These are phyloP conservation scores for Nemania diffusa DNA, from an alignment of 2,329 filamentous ascomycete species.

Conservation along the genomic window DNA sequence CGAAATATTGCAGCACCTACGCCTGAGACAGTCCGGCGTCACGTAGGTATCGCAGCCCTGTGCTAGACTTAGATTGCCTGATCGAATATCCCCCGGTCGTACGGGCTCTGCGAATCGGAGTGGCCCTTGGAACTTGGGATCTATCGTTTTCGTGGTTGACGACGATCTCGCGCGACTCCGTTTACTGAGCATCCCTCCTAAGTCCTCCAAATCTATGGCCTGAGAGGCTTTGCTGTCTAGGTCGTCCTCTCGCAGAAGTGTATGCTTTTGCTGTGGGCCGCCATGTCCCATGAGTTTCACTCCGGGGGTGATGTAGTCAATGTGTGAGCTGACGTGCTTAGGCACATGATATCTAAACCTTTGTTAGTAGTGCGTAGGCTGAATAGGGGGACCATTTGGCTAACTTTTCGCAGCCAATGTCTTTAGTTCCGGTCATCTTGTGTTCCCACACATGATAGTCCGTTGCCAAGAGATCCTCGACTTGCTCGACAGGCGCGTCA, in stretches of 20 bases:
- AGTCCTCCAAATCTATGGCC: conserved; percentile 23
- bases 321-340: conserved; percentile 56
- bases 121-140: conserved; percentile 36
- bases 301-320: conserved; percentile 68
- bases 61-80: conserved; percentile 41
- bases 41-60: conserved; percentile 44
- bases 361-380: not conserved
- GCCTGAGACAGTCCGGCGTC: conserved; percentile 45
- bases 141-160: conserved; percentile 25
- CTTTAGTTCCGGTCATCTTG: conserved; percentile 49
- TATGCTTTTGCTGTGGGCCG: conserved; percentile 36
- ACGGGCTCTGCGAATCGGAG: conserved; percentile 41
- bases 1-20: conserved; percentile 28
- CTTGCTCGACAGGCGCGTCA: conserved; percentile 52
- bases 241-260: conserved; percentile 31
- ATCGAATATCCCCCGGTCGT: conserved; percentile 34
- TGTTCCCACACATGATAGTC: conserved; percentile 57
- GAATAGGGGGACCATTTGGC: not conserved
- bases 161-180: conserved; percentile 29
- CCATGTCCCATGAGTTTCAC: conserved; percentile 57
- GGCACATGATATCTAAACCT: conserved; percentile 62
- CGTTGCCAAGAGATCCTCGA: conserved; percentile 53
- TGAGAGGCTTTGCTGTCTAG: not conserved
- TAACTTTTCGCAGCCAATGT: conserved; percentile 52
- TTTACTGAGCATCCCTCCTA: conserved; percentile 34